Base-by-base conservation (phyloP, 2,329 filamentous ascomycete species). In the Penicillium rolfsii region DNA sequence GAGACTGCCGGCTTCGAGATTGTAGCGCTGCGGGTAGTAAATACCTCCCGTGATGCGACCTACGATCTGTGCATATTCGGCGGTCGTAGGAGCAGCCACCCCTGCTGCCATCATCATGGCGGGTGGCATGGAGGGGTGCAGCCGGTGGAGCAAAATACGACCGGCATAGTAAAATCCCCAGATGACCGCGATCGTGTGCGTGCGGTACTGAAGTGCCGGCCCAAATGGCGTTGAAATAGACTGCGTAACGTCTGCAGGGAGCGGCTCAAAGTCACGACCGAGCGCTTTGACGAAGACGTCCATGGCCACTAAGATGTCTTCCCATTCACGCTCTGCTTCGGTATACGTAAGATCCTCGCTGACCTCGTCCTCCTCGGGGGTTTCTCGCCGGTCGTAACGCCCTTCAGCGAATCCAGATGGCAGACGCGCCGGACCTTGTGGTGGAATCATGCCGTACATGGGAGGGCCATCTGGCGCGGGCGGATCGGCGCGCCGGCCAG, bases 101-200 rank as follows among this genome's bases (percentile, higher is more conserved):
- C 89, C 90, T 0, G 92, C 92, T 2, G 95, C 93, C 69, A 93
- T 86, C 86, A 96, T 93, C 38, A 93, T 90, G 8, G 93, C 88
- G 0, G 94, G 92, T 0, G 93, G 94, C 93, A 97, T 97, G 26
- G 85, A 86, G 0, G 95, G 95, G 67, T 97, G 93, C 0, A 88
- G 84, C 36, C 95, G 85, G 61, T 94, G 82, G n/a, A 95, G 84
- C 57, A 93, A 84, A 59, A 98, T 94, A 50, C 92, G 83, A 0
- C 89, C 89, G 82, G 94, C 91, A 76, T 96, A 90, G 74, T 91
- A 93, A 65, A 93, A 89, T 72, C 91, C 87, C 91, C 93, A 97
- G 24, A 97, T 83, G 36, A 91, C 89, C 2, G 91, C 91, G 64
- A 98, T 90, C n/a, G 89, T 89, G 74, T 92, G 94, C 1, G 91